These are phyloP conservation scores for Chrysanthemum seticuspe DNA, from an alignment of 129 eudicot species.

Conservation along the genomic window DNA sequence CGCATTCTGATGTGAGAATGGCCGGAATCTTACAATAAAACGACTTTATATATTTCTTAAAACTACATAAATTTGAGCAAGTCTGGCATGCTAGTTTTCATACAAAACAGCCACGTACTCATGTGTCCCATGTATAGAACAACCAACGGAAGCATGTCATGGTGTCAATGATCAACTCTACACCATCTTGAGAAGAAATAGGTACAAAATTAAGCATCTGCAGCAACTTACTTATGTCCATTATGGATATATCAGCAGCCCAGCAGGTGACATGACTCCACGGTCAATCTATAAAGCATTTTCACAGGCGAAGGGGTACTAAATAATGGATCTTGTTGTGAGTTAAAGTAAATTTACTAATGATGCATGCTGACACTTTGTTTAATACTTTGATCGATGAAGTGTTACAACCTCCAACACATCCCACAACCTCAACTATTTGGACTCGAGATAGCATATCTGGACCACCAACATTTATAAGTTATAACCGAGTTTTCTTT, in stretches of 20 bases:
- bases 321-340: neutral
- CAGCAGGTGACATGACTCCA: constrained; percentile 72
- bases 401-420: constrained; percentile 49
- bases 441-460: constrained; percentile 82
- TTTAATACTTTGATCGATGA: constrained; percentile 55
- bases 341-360: constrained; percentile 45
- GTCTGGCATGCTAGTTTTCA: neutral
- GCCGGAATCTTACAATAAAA: too few species aligned
- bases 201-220: constrained; percentile 56
- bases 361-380: constrained; percentile 55
- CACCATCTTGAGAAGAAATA: constrained; percentile 59
- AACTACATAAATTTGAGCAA: neutral
- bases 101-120: neutral
- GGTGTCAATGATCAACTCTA: constrained; percentile 61
- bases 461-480: constrained; percentile 82
- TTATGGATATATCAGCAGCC: constrained; percentile 60
- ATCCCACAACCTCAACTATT: constrained; percentile 88
- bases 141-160: constrained; percentile 33
- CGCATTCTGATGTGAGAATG: too few species aligned
- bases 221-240: constrained; percentile 65
- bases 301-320: neutral
- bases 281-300: constrained; percentile 67
- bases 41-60: neutral
- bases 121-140: neutral
- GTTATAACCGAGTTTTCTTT: constrained; percentile 41